Percentiles rank a stretch among this genome's conserved stretches.
Evolutionary conservation across 2,329 filamentous ascomycete genomes (phyloP).

Genomic region (Hypomyces rosellus): DNA sequence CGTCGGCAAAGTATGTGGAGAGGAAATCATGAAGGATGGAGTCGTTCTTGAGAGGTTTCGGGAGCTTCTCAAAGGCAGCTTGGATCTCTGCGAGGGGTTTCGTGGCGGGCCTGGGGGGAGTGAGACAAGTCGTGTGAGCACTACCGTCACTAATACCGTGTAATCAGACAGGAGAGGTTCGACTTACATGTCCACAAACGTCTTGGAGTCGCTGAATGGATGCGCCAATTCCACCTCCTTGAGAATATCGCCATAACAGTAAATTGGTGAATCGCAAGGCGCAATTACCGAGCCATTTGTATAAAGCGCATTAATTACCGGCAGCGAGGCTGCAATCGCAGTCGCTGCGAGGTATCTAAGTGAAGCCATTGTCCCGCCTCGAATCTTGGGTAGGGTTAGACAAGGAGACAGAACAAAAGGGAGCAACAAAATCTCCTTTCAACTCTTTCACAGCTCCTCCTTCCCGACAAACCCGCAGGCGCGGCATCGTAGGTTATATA

Average conservation of each 20-base stretch:
- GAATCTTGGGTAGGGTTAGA: not conserved
- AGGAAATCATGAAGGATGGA: slow-evolving; percentile 56
- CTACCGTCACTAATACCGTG: not conserved
- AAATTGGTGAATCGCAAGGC: slow-evolving; percentile 61
- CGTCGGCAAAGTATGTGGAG: slow-evolving; percentile 55
- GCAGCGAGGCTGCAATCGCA: slow-evolving; percentile 4
- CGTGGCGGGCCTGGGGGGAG: slow-evolving; percentile 46
- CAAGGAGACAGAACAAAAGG: not conserved
- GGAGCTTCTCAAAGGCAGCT: slow-evolving; percentile 52
- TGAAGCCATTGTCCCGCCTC: slow-evolving; percentile 3
- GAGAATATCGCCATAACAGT: slow-evolving; percentile 60
- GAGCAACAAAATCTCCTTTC: too few relatives aligned
- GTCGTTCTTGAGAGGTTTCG: slow-evolving; percentile 57
- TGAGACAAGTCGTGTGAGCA: not conserved
- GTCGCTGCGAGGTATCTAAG: not conserved
- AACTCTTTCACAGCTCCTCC: too few relatives aligned
- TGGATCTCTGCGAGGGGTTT: slow-evolving; percentile 54
- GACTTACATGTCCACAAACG: slow-evolving; percentile 61
- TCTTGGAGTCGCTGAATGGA: slow-evolving; percentile 63
- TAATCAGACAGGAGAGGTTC: not conserved
- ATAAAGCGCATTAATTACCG: slow-evolving; percentile 42
- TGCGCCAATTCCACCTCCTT: slow-evolving; percentile 55
- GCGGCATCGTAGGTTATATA: too few relatives aligned
- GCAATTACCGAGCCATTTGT: slow-evolving; percentile 54
- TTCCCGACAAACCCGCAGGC: too few relatives aligned